Conservation (phyloP, 768 basidiomycete species). For the Ephemerocybe angulata region DNA sequence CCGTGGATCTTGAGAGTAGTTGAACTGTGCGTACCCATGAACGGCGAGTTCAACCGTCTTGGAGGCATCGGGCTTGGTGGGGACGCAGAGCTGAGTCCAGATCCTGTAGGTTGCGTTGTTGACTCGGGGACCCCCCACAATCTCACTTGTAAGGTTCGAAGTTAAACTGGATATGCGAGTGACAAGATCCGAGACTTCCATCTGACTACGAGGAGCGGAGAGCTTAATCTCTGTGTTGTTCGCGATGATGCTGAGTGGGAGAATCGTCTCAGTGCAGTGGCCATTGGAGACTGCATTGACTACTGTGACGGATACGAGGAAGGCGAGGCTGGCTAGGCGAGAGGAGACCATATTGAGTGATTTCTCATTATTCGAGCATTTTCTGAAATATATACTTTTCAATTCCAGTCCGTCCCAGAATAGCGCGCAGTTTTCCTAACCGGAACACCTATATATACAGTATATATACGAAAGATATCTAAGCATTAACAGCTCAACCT, state of each 20-base stretch:
- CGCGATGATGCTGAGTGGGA: neutral
- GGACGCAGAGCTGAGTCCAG: slow-evolving; percentile 15
- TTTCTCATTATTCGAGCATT: too few species aligned
- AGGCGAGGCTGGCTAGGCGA: too few species aligned
- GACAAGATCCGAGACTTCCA: slow-evolving; percentile 4
- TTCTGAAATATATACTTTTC: too few species aligned
- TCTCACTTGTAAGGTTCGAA: neutral
- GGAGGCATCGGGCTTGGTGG: neutral
- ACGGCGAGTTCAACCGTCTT: slow-evolving; percentile 17
- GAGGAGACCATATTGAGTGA: too few species aligned
- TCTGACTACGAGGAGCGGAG: slow-evolving; percentile 3
- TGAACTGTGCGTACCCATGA: slow-evolving; percentile 17
- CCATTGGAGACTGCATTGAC: neutral
- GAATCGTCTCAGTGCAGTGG: neutral
- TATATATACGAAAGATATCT: too few species aligned
- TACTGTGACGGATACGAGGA: too few species aligned
- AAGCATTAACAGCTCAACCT: too few species aligned
- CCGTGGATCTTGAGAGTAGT: neutral
- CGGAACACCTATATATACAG: too few species aligned
- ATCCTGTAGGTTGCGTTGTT: slow-evolving; percentile 9
- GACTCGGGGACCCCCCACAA: neutral
- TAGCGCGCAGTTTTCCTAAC: too few species aligned
- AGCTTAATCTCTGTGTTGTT: neutral
- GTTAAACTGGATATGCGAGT: neutral
- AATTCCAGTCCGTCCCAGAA: too few species aligned